phyloP scores from a whole-genome alignment of 345 rosid genomes.

The Aquilaria sinensis region DNA sequence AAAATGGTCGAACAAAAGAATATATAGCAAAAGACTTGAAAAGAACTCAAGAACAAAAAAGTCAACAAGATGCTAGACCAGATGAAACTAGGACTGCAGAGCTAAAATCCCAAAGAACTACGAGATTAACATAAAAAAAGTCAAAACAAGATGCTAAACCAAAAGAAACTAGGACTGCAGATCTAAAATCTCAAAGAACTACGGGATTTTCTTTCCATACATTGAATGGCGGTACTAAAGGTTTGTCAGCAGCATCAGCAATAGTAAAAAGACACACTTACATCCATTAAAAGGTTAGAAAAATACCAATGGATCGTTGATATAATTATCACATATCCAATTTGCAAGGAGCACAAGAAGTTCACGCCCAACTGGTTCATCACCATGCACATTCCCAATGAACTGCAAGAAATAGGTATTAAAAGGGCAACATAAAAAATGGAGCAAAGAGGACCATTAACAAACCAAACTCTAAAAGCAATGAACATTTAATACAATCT shows the following conservation, averaged over 20 bases:
- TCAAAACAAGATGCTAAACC: neutral
- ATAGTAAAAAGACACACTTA: neutral
- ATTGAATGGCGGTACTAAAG: neutral
- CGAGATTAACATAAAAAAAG: slow-evolving; percentile 5
- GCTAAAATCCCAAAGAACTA: neutral
- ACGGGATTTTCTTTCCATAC: neutral
- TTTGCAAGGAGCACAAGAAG: slow-evolving; percentile 71
- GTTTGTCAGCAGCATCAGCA: neutral
- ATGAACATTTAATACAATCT: neutral
- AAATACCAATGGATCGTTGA: slow-evolving; percentile 69
- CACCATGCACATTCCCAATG: slow-evolving; percentile 95
- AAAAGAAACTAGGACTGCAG: no score
- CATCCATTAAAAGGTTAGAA: slow-evolving; percentile 15
- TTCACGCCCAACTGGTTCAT: slow-evolving; percentile 96
- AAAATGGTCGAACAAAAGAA: no score
- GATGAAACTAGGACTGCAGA: no score
- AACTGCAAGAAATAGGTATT: slow-evolving; percentile 35
- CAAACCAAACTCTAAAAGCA: neutral
- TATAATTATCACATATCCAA: slow-evolving; percentile 88
- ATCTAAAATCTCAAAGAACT: neutral
- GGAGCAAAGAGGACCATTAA: neutral
- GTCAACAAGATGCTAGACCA: neutral
- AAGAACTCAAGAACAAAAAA: neutral
- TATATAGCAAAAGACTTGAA: neutral
- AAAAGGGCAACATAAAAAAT: neutral